These are phyloP conservation scores for Solanum dulcamara DNA, from an alignment of 257 asterid genomes.

Conservation along the genomic window DNA sequence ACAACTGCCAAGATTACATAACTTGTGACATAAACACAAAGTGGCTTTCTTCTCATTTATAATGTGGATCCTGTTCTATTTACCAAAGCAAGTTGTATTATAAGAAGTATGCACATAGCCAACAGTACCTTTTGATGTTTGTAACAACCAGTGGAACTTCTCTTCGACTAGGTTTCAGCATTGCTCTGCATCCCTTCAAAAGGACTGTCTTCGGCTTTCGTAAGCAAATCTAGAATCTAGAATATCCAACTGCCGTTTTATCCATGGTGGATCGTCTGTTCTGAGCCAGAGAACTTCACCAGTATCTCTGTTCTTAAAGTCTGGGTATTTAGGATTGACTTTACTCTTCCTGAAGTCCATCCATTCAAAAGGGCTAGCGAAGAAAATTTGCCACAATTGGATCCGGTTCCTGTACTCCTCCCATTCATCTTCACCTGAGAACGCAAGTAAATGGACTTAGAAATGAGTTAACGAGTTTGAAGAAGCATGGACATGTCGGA, in stretches of 20 bases:
- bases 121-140: background rate
- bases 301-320: conserved; percentile 66
- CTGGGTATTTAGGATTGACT: conserved; percentile 33
- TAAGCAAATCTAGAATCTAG: conserved; percentile 34
- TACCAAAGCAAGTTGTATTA: background rate
- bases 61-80: background rate
- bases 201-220: background rate
- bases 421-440: conserved; percentile 25
- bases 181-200: background rate
- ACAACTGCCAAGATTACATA: background rate
- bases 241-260: conserved; percentile 46
- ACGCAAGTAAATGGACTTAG: background rate
- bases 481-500: background rate
- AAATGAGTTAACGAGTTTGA: background rate
- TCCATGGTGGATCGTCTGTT: conserved; percentile 70
- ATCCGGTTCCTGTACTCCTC: conserved; percentile 38
- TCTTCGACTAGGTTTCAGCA: background rate
- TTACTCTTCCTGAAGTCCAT: conserved; percentile 48
- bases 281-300: conserved; percentile 71
- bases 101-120: background rate
- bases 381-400: conserved; percentile 73
- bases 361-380: conserved; percentile 72
- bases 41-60: background rate
- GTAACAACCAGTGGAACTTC: background rate
- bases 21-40: background rate